phyloP scores from a whole-genome alignment of 805 yeast genomes.

The Kazachstania africana region DNA sequence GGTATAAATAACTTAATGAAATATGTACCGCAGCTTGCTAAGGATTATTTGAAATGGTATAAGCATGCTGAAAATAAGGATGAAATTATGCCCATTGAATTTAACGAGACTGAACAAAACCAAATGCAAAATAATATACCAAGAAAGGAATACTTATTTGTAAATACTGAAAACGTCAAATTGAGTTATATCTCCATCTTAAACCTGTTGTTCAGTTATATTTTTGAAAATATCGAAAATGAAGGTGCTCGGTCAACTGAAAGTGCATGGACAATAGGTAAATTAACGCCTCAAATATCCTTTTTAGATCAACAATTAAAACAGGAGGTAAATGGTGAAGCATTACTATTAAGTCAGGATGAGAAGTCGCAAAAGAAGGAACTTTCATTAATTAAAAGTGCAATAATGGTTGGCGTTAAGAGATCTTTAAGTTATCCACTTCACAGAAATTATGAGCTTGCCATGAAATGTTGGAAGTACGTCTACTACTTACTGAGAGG shows the following conservation, averaged over 20 bases:
- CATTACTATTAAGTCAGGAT: not conserved
- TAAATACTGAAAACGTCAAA: conserved; percentile 33
- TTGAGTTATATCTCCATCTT: conserved; percentile 53
- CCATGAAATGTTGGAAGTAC: conserved; percentile 61
- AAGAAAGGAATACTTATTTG: conserved; percentile 41
- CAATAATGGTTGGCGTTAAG: conserved; percentile 51
- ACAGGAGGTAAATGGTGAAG: not conserved
- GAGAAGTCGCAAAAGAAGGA: not conserved
- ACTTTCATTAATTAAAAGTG: conserved; percentile 32
- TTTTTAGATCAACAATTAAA: conserved; percentile 50
- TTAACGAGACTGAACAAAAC: conserved; percentile 51
- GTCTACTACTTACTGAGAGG: conserved; percentile 49
- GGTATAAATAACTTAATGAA: conserved; percentile 33
- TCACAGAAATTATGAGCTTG: conserved; percentile 56
- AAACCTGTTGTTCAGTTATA: conserved; percentile 58
- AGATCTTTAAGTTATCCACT: conserved; percentile 73
- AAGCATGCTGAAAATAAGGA: conserved; percentile 26
- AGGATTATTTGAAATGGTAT: conserved; percentile 37
- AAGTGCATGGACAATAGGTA: conserved; percentile 92
- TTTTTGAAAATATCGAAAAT: conserved; percentile 66
- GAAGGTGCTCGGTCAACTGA: conserved; percentile 66
- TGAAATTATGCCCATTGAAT: conserved; percentile 34
- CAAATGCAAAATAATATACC: conserved; percentile 58
- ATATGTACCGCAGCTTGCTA: conserved; percentile 42
- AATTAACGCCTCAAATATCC: conserved; percentile 65